A percentile compares a stretch with the other conserved stretches of the same genome.
Evolutionary conservation across 345 rosid genomes (phyloP).

Genomic region (Diplotaxis tenuifolia): DNA sequence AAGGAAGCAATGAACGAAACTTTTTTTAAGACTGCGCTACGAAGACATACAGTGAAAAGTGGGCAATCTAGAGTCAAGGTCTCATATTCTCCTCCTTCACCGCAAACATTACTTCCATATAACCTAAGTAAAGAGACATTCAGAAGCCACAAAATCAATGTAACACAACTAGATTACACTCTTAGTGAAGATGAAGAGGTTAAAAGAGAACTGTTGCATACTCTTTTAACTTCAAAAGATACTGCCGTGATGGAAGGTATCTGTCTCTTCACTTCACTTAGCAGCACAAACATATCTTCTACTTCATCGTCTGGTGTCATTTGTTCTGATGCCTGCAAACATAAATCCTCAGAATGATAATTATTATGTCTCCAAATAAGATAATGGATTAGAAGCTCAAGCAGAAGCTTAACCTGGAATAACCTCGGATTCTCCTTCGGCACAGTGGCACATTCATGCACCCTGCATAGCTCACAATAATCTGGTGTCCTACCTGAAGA

Average conservation of each 20-base stretch:
- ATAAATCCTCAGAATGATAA: not conserved
- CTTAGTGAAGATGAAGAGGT: not conserved
- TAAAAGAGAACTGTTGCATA: slow-evolving; percentile 38
- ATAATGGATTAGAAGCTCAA: slow-evolving; percentile 6
- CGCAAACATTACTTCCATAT: slow-evolving; percentile 92
- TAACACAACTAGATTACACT: not conserved
- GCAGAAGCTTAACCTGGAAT: slow-evolving; percentile 48
- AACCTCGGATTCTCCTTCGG: slow-evolving; percentile 75
- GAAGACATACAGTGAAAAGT: slow-evolving; percentile 66
- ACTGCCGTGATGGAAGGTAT: slow-evolving; percentile 75
- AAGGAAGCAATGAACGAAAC: not conserved
- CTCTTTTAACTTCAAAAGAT: slow-evolving; percentile 88
- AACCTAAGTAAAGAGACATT: slow-evolving; percentile 42
- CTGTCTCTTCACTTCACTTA: slow-evolving; percentile 77
- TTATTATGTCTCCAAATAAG: not conserved
- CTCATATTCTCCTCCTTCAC: slow-evolving; percentile 99
- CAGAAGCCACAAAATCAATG: slow-evolving; percentile 2
- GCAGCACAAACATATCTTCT: slow-evolving; percentile 80
- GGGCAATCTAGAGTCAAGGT: slow-evolving; percentile 95
- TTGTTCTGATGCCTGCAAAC: slow-evolving; percentile 57
- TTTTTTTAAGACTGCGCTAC: too few relatives aligned
- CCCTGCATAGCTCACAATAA: slow-evolving; percentile 76
- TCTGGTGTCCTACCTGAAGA: slow-evolving; percentile 87
- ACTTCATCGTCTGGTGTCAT: slow-evolving; percentile 84
- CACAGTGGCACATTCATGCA: slow-evolving; percentile 91